phyloP scores from a whole-genome alignment of 495 filamentous ascomycete genomes.

The Annulohypoxylon maeteangense region DNA sequence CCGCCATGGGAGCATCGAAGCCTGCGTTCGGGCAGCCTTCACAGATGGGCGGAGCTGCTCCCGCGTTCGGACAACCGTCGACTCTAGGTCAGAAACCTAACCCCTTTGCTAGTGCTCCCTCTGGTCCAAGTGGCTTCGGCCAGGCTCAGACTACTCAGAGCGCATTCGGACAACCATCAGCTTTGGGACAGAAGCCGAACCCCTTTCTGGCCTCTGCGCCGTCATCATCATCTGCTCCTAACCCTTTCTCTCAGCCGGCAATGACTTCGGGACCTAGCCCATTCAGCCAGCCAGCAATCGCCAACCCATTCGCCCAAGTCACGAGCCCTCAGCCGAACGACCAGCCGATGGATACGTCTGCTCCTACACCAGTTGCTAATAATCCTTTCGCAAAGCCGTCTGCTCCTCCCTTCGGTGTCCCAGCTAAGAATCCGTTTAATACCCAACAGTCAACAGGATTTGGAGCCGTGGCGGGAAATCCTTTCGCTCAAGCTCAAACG shows the following conservation, averaged over 20 bases:
- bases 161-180: conserved; percentile 39
- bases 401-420: conserved; percentile 12
- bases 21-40: conserved; percentile 56
- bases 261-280: conserved; percentile 45
- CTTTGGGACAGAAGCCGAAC: conserved; percentile 38
- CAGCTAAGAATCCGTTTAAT: conserved; percentile 26
- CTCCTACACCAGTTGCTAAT: conserved; percentile 23
- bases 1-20: conserved; percentile 45
- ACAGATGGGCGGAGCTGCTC: conserved; percentile 46
- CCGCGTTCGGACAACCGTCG: conserved; percentile 52
- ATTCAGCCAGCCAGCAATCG: conserved; percentile 48
- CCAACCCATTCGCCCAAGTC: conserved; percentile 45
- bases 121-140: conserved; percentile 38
- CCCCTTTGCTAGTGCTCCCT: conserved; percentile 49
- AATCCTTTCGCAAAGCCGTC: conserved; percentile 36
- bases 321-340: conserved; percentile 17
- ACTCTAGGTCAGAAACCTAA: conserved; percentile 53
- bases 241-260: conserved; percentile 38
- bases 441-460: conserved; percentile 18
- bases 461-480: conserved; percentile 26
- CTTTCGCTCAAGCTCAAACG: conserved; percentile 35
- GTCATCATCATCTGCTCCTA: conserved; percentile 27
- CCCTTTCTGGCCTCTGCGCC: conserved; percentile 37
- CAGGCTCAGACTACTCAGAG: conserved; percentile 39
- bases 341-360: conserved; percentile 45